phyloP scores from a whole-genome alignment of 306 rosid genomes.

The Leucaena leucocephala region DNA sequence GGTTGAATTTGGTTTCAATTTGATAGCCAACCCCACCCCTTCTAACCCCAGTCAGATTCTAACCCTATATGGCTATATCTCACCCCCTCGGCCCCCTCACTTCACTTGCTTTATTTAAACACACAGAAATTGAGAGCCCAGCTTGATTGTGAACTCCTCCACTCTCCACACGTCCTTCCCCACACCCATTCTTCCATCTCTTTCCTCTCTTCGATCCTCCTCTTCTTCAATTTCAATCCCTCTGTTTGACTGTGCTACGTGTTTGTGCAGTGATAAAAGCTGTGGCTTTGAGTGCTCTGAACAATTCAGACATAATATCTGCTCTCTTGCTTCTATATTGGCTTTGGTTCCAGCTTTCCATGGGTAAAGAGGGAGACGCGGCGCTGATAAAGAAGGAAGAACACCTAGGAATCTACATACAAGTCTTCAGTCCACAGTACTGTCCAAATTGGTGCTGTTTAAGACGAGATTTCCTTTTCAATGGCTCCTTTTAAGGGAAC shows the following conservation, averaged over 20 bases:
- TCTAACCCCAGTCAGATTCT: conserved; percentile 72
- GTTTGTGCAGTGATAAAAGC: conserved; percentile 5
- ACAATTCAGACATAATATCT: neutral
- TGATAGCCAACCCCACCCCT: conserved; percentile 36
- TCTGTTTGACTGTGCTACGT: neutral
- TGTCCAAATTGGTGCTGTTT: conserved; percentile 52
- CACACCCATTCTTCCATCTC: neutral
- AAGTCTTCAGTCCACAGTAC: conserved; percentile 10
- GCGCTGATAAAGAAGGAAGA: conserved; percentile 38
- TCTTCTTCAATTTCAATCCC: neutral
- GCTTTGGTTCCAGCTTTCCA: conserved; percentile 38
- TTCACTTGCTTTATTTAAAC: conserved; percentile 58
- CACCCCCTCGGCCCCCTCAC: neutral
- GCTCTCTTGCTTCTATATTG: neutral
- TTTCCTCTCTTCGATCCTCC: neutral
- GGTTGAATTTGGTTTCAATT: conserved; percentile 64
- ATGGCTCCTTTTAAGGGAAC: conserved; percentile 48
- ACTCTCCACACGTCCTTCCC: neutral
- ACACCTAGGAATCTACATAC: conserved; percentile 40
- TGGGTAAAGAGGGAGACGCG: conserved; percentile 57
- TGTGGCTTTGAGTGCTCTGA: neutral
- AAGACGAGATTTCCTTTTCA: conserved; percentile 42
- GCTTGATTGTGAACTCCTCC: conserved; percentile 61
- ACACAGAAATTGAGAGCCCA: conserved; percentile 34
- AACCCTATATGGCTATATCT: conserved; percentile 45